Base-by-base conservation (phyloP, 2,329 filamentous ascomycete species). In the Boeremia exigua region DNA sequence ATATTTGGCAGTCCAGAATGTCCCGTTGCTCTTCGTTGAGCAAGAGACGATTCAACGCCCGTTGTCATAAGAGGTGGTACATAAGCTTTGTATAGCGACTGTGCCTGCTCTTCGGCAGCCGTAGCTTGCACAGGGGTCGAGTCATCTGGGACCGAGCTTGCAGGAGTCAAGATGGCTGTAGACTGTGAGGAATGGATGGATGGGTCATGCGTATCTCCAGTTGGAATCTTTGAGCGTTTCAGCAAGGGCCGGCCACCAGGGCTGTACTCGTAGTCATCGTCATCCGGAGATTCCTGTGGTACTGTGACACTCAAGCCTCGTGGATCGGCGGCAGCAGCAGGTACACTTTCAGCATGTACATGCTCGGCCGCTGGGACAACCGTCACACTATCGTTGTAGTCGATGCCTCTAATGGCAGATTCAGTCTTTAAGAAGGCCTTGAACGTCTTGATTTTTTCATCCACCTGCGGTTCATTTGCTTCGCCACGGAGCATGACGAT, bases 401-500 rank as follows among this genome's bases (percentile, higher is more conserved):
- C 79, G 44, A 84, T 76, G 15, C 78, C 82, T 43, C 74, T 62
- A 40, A 70, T 56, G 2, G 48, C 49, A 7, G 70, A 73, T 47
- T 76, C 75, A 1, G 66, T 65, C 19, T 62, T 70, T 43, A 77
- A 74, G 58, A 84, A 85, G 2, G 77, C 73, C 6, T 76, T 80
- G 60, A 86, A 85, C 0, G 82, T 77, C 52, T 81, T 80, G 60
- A 80, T 80, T 56, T 83, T 83, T 40, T 83, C 80, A 49, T 81
- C 76, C 39, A 84, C 80, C 67, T 42, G 78, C 73, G 52, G 75
- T 72, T 70, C 69, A 10, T 45, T 55, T 28, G 80, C 77, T 63
- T 86, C 83, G 48, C 79, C 78, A 44, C 79, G 78, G 23, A 86
- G 73, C 82, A 85, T 85, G 4, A 76, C 73, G 28, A 83, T 79